These are phyloP conservation scores for Farysia itapuensis DNA, from an alignment of 1,284 basidiomycete species.

Conservation along the genomic window DNA sequence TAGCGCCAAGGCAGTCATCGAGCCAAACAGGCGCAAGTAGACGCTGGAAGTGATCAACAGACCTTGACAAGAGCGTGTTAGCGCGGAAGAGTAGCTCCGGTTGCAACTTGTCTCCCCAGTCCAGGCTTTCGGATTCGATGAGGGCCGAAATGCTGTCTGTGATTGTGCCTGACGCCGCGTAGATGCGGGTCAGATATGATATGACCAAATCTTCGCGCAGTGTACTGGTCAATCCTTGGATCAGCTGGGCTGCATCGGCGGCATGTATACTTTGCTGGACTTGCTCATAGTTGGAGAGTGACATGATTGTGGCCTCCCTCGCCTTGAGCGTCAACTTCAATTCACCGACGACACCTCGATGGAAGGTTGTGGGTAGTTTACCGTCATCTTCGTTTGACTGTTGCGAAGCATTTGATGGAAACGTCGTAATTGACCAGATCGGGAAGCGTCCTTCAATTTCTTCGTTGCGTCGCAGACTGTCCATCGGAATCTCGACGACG, in stretches of 20 bases:
- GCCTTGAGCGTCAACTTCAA: conserved; percentile 33
- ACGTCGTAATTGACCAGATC: conserved; percentile 39
- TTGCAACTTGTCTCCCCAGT: conserved; percentile 31
- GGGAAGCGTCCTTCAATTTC: conserved; percentile 50
- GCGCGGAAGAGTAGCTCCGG: conserved; percentile 49
- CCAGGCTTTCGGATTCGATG: conserved; percentile 32
- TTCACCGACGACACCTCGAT: conserved; percentile 45
- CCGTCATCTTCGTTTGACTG: conserved; percentile 11
- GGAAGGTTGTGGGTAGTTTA: conserved; percentile 12
- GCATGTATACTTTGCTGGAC: conserved; percentile 26
- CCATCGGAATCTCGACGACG: conserved; percentile 43
- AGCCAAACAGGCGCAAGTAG: conserved; percentile 42
- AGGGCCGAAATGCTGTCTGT: conserved; percentile 31
- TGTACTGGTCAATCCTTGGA: conserved; percentile 23
- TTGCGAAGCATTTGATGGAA: conserved; percentile 1
- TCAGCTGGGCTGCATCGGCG: conserved; percentile 12
- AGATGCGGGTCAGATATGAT: conserved; percentile 40
- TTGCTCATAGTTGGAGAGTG: conserved; percentile 38
- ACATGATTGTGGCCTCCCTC: conserved; percentile 40
- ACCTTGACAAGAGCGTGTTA: conserved; percentile 47
- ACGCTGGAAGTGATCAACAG: conserved; percentile 46
- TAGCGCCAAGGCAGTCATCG: conserved; percentile 38
- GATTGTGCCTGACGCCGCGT: conserved; percentile 42
- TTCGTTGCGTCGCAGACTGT: conserved; percentile 48
- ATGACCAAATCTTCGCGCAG: conserved; percentile 44